Base-by-base conservation (phyloP, 192 early-diverging fungal species). In the Funneliformis geosporum region DNA sequence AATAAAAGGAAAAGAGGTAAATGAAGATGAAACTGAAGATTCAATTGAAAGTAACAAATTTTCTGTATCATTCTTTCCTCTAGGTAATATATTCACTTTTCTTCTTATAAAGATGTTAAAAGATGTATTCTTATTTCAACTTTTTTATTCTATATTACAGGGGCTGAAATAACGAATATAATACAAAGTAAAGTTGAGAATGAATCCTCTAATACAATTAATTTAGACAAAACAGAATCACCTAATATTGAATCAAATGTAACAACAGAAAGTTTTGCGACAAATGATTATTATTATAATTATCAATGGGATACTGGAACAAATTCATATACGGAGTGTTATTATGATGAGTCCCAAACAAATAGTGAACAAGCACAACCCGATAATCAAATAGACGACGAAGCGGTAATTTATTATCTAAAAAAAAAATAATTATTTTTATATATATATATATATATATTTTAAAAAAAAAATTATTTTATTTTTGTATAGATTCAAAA, bases 1-100 rank as follows among this genome's bases (percentile, higher is more conserved):
- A 44, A 70, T n/a, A n/a, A 70, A 70, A 42, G 68, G 40, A 0
- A 70, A 70, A 70, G 39, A 70, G 8, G 5, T 23, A 23, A 70
- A 33, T 38, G 42, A 70, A 2, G 11, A 33, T n/a, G 21, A 42
- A n/a, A 70, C 42, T 43, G 40, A 73, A 27, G 46, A 50, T 4
- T 21, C 10, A 28, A 28, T 8, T 2, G n/a, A 73, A 10, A 43
- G 10, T 5, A 50, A 73, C 50, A 23, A 73, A 7, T 28, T 55
- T 11, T 39, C 33, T 14, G 66, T 42, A 18, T 75, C 73, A 61
- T 75, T 75, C 23, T 75, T 75, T 60, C 73, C 73, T 21, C n/a
- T 75, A 27, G 73, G 73, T 75, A 75, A 27, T 16, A 38, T 60
- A 10, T 18, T 18, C 18, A 43, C 18, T 21, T 39, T 33, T 2